Evolutionary conservation across 495 filamentous ascomycete species (phyloP).

Genomic region (Echria macrotheca): DNA sequence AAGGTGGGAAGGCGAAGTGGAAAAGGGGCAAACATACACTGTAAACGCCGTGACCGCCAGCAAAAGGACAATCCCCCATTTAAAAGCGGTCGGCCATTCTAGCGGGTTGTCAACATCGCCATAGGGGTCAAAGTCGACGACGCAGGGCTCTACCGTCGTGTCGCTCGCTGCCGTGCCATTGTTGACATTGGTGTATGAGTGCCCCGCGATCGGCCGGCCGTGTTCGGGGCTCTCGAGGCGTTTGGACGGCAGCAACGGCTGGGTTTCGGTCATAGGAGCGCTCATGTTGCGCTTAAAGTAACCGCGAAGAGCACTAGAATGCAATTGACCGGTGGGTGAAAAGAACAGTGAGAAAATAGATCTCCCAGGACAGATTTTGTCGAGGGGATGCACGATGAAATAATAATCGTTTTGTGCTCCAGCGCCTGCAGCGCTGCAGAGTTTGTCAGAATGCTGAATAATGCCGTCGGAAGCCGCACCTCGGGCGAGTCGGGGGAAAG

Average conservation of each 20-base stretch:
- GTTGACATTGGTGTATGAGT: slow-evolving; percentile 6
- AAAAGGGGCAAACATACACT: slow-evolving; percentile 34
- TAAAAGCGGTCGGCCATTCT: slow-evolving; percentile 47
- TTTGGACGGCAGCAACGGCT: slow-evolving; percentile 9
- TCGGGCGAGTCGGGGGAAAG: too few relatives aligned
- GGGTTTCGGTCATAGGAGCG: slow-evolving; percentile 2
- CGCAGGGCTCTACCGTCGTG: slow-evolving; percentile 10
- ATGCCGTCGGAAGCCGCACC: too few relatives aligned
- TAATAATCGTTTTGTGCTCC: too few relatives aligned
- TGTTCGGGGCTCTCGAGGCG: not conserved
- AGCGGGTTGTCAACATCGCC: slow-evolving; percentile 50
- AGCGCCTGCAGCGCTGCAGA: too few relatives aligned
- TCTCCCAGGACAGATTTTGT: too few relatives aligned
- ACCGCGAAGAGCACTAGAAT: not conserved
- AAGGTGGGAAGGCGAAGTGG: not conserved
- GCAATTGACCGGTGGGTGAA: slow-evolving; percentile 1
- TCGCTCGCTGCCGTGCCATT: slow-evolving; percentile 4
- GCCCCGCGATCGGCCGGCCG: not conserved
- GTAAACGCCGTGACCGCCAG: slow-evolving; percentile 50
- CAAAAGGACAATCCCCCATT: slow-evolving; percentile 43
- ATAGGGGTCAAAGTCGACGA: slow-evolving; percentile 41
- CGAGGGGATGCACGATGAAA: too few relatives aligned
- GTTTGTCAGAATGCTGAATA: too few relatives aligned
- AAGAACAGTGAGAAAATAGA: too few relatives aligned
- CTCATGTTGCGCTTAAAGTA: not conserved